Conservation (phyloP, 495 filamentous ascomycete species). For the Aspergillus steynii region DNA sequence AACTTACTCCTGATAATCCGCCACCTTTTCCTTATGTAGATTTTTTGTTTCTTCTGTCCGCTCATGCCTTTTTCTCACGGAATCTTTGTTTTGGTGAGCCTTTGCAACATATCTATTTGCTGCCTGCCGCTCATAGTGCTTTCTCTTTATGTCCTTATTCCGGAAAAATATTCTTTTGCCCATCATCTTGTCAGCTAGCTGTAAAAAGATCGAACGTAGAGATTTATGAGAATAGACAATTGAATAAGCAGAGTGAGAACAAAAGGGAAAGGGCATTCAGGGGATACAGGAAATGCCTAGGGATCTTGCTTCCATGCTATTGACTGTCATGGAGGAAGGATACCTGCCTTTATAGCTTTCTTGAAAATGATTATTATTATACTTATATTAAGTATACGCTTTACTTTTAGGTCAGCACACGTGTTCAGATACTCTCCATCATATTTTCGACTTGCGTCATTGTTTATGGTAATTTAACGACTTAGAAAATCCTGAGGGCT, state of each 20-base stretch:
- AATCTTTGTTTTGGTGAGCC: too few species aligned
- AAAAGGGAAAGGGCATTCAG: too few species aligned
- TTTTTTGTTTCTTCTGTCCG: background rate
- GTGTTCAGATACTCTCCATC: slow-evolving; percentile 5
- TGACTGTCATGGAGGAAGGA: slow-evolving; percentile 2
- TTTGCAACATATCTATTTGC: too few species aligned
- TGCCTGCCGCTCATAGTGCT: too few species aligned
- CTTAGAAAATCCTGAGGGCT: slow-evolving; percentile 3
- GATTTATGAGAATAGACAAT: background rate
- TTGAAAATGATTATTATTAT: background rate
- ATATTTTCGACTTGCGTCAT: slow-evolving; percentile 5
- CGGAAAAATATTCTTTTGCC: background rate
- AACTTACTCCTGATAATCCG: background rate
- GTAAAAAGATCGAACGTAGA: background rate
- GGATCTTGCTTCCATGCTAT: slow-evolving; percentile 7
- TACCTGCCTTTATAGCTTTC: too few species aligned
- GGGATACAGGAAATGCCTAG: slow-evolving; percentile 2
- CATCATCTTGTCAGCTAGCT: too few species aligned
- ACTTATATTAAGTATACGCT: slow-evolving; percentile 1
- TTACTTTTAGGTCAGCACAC: slow-evolving; percentile 4
- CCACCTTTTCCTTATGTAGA: background rate
- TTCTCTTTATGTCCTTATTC: background rate
- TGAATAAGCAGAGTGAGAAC: too few species aligned
- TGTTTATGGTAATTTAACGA: slow-evolving; percentile 4
- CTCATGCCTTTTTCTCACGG: background rate